Base-by-base conservation (phyloP, 2,329 filamentous ascomycete species). In the Nigrospora oryzae region DNA sequence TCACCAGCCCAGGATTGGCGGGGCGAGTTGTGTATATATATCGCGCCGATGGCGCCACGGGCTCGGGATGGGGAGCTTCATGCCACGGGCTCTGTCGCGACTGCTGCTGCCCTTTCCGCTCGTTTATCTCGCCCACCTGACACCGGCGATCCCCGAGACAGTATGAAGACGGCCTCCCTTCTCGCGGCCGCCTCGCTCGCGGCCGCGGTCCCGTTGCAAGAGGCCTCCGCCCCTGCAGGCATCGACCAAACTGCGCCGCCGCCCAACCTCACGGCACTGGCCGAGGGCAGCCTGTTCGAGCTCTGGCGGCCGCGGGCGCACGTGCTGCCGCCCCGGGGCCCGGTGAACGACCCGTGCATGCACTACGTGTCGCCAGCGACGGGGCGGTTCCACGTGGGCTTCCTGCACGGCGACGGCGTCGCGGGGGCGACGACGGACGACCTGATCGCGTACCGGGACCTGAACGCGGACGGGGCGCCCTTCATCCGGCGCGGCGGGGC, bases 301-400 rank as follows among this genome's bases (percentile, higher is more conserved):
- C 52, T 67, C 35, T 55, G 53, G 53, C 46, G 52, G 14, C 53
- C 67, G 4, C 60, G 56, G 47, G 61, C 66, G 14, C 67, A 70
- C 42, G 58, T 71, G 1, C 58, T 68, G 1, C 66, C 67, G 5
- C 57, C 61, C 0, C 58, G 53, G 35, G 65, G 66, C 7, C 60
- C 67, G 39, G 65, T 69, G 36, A 67, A 65, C 33, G 68, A 70
- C 45, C 67, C 66, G 11, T 68, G 66, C 46, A 67, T 67, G 62
- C 67, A 70, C 47, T 70, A 69, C 51, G 67, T 64, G 4, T 67
- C 71, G 45, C 64, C 67, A 2, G 53, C 58, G 19, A 70, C 67
- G 3, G 63, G 67, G 2, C 56, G 67, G 19, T 70, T 70, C 48
- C 67, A 71, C 19, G 60, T 71, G 33, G 68, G 65, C 28, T 71